These are phyloP conservation scores for Chlamydomonas urium DNA, from an alignment of 139 green algal genomes.

Conservation along the genomic window DNA sequence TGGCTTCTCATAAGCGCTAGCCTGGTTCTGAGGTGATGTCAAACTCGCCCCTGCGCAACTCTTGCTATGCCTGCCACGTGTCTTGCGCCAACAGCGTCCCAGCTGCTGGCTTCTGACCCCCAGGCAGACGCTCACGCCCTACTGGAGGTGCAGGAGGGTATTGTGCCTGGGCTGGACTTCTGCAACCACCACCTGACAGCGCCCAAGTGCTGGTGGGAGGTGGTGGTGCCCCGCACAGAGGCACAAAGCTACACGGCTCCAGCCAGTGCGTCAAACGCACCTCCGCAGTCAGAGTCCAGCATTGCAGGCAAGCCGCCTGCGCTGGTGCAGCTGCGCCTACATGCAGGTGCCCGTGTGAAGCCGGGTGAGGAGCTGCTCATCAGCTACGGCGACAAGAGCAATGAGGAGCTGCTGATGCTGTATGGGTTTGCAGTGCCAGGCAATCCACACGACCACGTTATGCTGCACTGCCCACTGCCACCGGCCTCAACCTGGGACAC, in stretches of 20 bases:
- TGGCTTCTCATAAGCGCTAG: too few species aligned
- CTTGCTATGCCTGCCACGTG: too few species aligned
- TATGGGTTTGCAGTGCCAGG: slow-evolving; percentile 67
- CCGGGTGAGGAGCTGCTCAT: slow-evolving; percentile 59
- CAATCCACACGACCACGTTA: slow-evolving; percentile 70
- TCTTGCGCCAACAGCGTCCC: neutral
- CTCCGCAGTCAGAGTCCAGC: too few species aligned
- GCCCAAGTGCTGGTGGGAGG: slow-evolving; percentile 56
- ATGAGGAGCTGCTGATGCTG: slow-evolving; percentile 81
- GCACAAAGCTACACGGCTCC: neutral
- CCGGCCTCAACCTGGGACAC: slow-evolving; percentile 37
- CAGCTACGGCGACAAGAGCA: slow-evolving; percentile 56
- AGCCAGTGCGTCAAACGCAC: neutral
- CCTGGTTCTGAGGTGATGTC: too few species aligned
- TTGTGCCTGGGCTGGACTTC: slow-evolving; percentile 87
- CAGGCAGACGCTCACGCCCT: neutral
- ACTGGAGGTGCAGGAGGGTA: slow-evolving; percentile 40
- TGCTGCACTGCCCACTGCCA: slow-evolving; percentile 61
- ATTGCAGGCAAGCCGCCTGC: too few species aligned
- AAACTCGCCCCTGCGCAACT: too few species aligned
- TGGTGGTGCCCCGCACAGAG: neutral
- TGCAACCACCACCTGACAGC: slow-evolving; percentile 60
- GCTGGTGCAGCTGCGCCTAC: slow-evolving; percentile 28
- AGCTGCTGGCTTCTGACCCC: neutral
- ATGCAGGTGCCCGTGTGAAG: slow-evolving; percentile 6